Conservation (phyloP, 1,284 basidiomycete genomes). For the Marasmius tenuissimus region DNA sequence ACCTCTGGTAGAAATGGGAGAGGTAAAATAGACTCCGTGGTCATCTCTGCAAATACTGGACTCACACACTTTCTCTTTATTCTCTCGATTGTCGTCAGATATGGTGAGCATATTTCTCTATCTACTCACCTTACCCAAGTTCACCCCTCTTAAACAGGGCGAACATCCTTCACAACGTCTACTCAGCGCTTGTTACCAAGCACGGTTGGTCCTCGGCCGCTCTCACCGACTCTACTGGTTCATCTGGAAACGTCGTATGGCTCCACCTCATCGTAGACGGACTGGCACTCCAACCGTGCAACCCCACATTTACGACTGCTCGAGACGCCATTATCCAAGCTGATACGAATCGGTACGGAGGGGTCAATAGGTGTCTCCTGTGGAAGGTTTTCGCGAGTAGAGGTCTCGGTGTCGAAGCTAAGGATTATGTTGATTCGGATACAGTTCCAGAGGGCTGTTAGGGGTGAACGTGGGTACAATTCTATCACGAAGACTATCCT, state of each 20-base stretch:
- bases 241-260: slow-evolving; percentile 33
- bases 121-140: too few species aligned
- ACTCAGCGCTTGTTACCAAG: slow-evolving; percentile 35
- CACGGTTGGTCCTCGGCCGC: slow-evolving; percentile 26
- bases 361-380: slow-evolving; percentile 32
- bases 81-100: not conserved
- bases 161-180: slow-evolving; percentile 36
- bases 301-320: slow-evolving; percentile 26
- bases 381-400: slow-evolving; percentile 36
- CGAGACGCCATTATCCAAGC: slow-evolving; percentile 33
- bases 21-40: not conserved
- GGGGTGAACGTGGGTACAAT: slow-evolving; percentile 9
- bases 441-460: not conserved
- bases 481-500: too few species aligned
- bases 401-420: slow-evolving; percentile 32
- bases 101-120: not conserved
- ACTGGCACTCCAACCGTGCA: slow-evolving; percentile 31
- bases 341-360: slow-evolving; percentile 33
- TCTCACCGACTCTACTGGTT: slow-evolving; percentile 25
- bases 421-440: slow-evolving; percentile 5
- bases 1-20: not conserved
- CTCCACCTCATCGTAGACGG: slow-evolving; percentile 31
- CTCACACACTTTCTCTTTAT: not conserved
- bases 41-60: not conserved
- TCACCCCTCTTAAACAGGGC: slow-evolving; percentile 22